Conservation (phyloP, 1,284 basidiomycete species). For the Tranzscheliella williamsii region DNA sequence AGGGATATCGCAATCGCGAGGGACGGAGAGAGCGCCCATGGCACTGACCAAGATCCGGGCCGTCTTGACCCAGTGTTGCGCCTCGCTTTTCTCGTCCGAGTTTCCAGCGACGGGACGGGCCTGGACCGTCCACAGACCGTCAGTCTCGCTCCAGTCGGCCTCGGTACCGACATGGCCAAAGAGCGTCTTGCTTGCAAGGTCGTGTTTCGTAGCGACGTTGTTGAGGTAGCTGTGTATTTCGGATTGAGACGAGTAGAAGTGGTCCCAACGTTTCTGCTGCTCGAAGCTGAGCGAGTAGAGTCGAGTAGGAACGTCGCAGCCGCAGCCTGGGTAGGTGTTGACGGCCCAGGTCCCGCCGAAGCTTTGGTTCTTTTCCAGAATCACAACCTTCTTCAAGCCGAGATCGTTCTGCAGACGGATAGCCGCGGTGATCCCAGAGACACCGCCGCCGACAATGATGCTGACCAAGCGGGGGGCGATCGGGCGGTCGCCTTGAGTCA, state of each 20-base stretch:
- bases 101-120: constrained; percentile 1
- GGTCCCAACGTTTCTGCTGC: constrained; percentile 22
- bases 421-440: constrained; percentile 26
- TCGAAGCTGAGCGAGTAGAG: constrained; percentile 43
- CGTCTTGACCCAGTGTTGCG: constrained; percentile 7
- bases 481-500: not conserved
- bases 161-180: constrained; percentile 26
- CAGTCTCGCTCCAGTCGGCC: constrained; percentile 27
- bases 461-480: no score
- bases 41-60: constrained; percentile 23
- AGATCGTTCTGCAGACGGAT: constrained; percentile 21
- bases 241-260: constrained; percentile 18
- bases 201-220: constrained; percentile 15
- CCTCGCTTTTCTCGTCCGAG: not conserved
- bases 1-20: constrained; percentile 30
- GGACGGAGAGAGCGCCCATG: constrained; percentile 30
- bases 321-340: constrained; percentile 43
- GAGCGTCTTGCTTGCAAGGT: constrained; percentile 12
- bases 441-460: constrained; percentile 36
- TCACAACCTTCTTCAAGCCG: constrained; percentile 17
- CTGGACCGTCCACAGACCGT: constrained; percentile 37
- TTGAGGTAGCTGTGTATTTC: constrained; percentile 39
- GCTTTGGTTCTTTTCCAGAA: constrained; percentile 21
- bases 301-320: constrained; percentile 40
- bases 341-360: constrained; percentile 40